phyloP scores from a whole-genome alignment of 1,284 basidiomycete genomes.

The Phaffia rhodozyma region DNA sequence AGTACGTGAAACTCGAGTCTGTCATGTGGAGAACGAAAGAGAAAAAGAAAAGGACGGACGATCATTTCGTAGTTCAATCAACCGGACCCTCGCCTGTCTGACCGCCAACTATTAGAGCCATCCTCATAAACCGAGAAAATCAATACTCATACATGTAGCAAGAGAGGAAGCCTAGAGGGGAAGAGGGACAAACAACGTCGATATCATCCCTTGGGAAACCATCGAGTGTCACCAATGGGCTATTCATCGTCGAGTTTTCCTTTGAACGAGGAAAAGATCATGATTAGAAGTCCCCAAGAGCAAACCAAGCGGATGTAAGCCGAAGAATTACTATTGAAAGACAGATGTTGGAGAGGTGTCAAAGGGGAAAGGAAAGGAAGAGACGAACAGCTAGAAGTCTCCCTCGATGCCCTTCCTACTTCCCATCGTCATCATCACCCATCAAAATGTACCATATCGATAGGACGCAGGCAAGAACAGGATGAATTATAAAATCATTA shows the following conservation, averaged over 20 bases:
- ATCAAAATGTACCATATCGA: no score
- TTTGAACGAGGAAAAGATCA: not conserved
- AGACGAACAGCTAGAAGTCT: constrained; percentile 13
- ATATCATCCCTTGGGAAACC: constrained; percentile 18
- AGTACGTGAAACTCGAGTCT: not conserved
- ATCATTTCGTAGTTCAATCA: constrained; percentile 17
- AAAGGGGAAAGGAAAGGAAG: no score
- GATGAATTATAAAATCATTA: no score
- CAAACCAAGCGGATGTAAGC: no score
- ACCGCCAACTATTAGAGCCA: constrained; percentile 6
- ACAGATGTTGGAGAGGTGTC: not conserved
- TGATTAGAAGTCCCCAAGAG: not conserved
- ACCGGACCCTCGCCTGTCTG: constrained; percentile 10
- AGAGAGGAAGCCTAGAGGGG: not conserved
- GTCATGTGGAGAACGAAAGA: not conserved
- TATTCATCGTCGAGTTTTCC: constrained; percentile 18
- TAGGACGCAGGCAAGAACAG: not conserved
- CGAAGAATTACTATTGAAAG: no score
- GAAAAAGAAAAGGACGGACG: not conserved
- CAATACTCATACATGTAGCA: no score
- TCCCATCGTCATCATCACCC: no score
- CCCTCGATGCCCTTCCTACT: constrained; percentile 14
- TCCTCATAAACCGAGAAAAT: not conserved
- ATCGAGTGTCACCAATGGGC: constrained; percentile 14
- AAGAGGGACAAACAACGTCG: constrained; percentile 7